These are phyloP conservation scores for Ambrosia trifida DNA, from an alignment of 129 eudicot genomes.

Conservation along the genomic window DNA sequence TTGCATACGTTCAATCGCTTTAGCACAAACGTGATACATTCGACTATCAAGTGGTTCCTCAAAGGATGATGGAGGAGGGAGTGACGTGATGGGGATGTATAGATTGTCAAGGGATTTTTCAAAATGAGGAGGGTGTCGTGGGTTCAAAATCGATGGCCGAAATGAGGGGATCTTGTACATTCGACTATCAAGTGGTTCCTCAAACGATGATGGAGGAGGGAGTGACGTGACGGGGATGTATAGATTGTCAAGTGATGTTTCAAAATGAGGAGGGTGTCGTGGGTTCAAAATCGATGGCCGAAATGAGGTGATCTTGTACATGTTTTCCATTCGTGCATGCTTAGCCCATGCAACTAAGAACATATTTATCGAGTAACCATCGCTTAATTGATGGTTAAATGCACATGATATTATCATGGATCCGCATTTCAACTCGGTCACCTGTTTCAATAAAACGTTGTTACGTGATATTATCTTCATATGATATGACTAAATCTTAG, in stretches of 20 bases:
- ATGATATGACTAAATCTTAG: too few relatives aligned
- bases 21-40: neutral
- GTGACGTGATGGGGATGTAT: neutral
- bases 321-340: too few relatives aligned
- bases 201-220: too few relatives aligned
- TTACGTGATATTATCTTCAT: too few relatives aligned
- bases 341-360: neutral
- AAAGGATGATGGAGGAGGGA: conserved; percentile 6
- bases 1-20: neutral
- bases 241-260: too few relatives aligned
- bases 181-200: too few relatives aligned
- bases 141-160: neutral
- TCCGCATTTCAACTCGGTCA: conserved; percentile 3
- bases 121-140: conserved; percentile 4
- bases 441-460: neutral
- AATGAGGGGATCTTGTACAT: conserved; percentile 3
- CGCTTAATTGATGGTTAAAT: neutral
- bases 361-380: neutral
- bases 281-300: too few relatives aligned
- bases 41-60: neutral
- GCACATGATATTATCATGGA: conserved; percentile 5
- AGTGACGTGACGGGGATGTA: too few relatives aligned
- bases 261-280: too few relatives aligned
- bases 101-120: neutral
- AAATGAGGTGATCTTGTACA: too few relatives aligned